phyloP scores from a whole-genome alignment of 345 rosid species.

The Firmiana major region DNA sequence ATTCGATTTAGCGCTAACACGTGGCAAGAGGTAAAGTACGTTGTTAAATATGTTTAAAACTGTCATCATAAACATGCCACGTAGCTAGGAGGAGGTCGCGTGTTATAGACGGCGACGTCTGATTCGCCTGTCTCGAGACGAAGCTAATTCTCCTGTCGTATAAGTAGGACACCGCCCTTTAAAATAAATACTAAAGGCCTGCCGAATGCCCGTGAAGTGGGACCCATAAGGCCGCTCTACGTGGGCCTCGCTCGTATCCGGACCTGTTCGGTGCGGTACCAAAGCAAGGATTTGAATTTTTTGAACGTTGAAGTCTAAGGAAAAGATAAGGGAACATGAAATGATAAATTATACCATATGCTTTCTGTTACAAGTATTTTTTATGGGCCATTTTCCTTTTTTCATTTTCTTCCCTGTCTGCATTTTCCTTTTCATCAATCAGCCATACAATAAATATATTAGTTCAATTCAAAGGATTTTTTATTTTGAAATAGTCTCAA shows the following conservation, averaged over 20 bases:
- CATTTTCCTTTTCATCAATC: background rate
- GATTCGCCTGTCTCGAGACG: background rate
- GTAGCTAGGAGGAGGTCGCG: background rate
- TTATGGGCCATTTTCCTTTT: background rate
- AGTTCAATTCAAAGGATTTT: background rate
- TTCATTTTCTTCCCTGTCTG: background rate
- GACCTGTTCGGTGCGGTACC: constrained; percentile 23
- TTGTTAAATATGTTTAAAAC: background rate
- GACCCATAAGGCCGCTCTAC: constrained; percentile 37
- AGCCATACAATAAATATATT: background rate
- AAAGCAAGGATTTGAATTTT: constrained; percentile 16
- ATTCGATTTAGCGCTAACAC: background rate
- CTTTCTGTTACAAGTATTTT: background rate
- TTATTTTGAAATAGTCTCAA: background rate
- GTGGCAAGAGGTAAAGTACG: background rate
- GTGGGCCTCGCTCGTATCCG: constrained; percentile 28
- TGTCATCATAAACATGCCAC: background rate
- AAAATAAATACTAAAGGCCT: constrained; percentile 3
- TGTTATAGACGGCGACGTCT: background rate
- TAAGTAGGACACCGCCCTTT: background rate
- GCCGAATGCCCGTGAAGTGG: constrained; percentile 43
- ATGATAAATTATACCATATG: background rate
- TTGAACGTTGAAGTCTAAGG: constrained; percentile 16
- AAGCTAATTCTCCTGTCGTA: background rate
- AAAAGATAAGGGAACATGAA: background rate